phyloP scores from a whole-genome alignment of 805 yeast genomes.

The Barnettozyma californica region DNA sequence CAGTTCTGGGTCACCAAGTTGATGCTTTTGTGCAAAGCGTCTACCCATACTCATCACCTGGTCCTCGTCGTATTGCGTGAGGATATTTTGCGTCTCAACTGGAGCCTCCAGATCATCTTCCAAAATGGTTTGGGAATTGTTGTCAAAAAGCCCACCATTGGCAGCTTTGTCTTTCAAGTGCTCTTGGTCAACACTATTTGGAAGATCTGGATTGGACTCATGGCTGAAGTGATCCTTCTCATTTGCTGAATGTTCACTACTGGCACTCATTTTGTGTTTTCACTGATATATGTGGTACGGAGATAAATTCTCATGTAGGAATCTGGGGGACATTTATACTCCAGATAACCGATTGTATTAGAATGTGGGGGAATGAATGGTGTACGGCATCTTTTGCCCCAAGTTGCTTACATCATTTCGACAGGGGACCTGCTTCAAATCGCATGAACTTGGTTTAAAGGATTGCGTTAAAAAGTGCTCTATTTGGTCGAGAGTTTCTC shows the following conservation, averaged over 20 bases:
- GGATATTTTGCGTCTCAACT: slow-evolving; percentile 32
- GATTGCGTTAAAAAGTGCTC: no score
- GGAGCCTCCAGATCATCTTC: slow-evolving; percentile 6
- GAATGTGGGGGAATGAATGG: no score
- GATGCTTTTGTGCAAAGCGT: slow-evolving; percentile 52
- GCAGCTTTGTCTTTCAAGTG: background rate
- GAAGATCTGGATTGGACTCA: background rate
- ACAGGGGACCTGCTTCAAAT: background rate
- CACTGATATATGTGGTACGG: no score
- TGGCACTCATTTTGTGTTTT: background rate
- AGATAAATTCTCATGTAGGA: background rate
- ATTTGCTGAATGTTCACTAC: background rate
- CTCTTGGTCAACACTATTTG: background rate
- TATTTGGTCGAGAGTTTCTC: background rate
- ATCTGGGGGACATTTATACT: background rate
- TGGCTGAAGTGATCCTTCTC: background rate
- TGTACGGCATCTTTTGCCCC: background rate
- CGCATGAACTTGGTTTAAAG: no score
- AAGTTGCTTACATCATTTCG: background rate
- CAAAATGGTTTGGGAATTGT: background rate
- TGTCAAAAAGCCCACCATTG: slow-evolving; percentile 2
- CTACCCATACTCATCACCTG: slow-evolving; percentile 69
- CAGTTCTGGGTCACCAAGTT: slow-evolving; percentile 41
- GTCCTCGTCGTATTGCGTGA: slow-evolving; percentile 52
- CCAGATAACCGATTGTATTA: background rate